phyloP scores from a whole-genome alignment of 352 stramenopile genomes.

The Phytophthora pseudosyringae region DNA sequence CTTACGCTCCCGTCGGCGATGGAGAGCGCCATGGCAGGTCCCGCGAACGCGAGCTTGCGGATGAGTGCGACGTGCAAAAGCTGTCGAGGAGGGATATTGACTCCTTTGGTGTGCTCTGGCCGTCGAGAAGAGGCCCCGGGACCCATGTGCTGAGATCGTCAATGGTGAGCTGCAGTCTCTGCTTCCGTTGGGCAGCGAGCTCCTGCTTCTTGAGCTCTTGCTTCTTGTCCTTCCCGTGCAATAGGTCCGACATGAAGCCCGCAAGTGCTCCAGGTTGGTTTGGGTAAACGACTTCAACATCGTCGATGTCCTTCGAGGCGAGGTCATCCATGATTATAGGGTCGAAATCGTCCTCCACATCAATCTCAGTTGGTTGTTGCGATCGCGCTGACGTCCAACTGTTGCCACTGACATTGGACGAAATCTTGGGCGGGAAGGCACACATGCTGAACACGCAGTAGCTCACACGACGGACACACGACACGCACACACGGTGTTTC shows the following conservation, averaged over 20 bases:
- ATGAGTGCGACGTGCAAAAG: slow-evolving; percentile 44
- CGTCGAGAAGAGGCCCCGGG: slow-evolving; percentile 20
- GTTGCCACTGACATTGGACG: slow-evolving; percentile 28
- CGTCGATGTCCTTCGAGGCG: slow-evolving; percentile 42
- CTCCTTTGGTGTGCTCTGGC: slow-evolving; percentile 41
- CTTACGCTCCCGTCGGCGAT: slow-evolving; percentile 31
- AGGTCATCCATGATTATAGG: slow-evolving; percentile 50
- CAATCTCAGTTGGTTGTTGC: slow-evolving; percentile 26
- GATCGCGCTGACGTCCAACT: slow-evolving; percentile 31
- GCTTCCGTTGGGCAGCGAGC: slow-evolving; percentile 23
- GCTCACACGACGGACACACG: slow-evolving; percentile 55
- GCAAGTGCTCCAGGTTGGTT: slow-evolving; percentile 20
- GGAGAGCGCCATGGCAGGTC: slow-evolving; percentile 31
- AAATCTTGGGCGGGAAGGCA: slow-evolving; percentile 33
- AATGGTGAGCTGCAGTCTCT: slow-evolving; percentile 36
- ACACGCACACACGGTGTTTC: slow-evolving; percentile 52
- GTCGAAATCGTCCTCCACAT: slow-evolving; percentile 31
- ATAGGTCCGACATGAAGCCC: slow-evolving; percentile 33
- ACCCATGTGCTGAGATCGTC: slow-evolving; percentile 38
- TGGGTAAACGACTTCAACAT: slow-evolving; percentile 35
- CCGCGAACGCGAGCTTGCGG: slow-evolving; percentile 28
- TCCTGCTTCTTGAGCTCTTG: slow-evolving; percentile 26
- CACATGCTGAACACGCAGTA: slow-evolving; percentile 58
- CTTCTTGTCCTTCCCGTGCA: slow-evolving; percentile 34
- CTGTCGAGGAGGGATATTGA: slow-evolving; percentile 50